These are phyloP conservation scores for Apiospora malaysiana DNA, from an alignment of 2,329 filamentous ascomycete species.

Conservation along the genomic window DNA sequence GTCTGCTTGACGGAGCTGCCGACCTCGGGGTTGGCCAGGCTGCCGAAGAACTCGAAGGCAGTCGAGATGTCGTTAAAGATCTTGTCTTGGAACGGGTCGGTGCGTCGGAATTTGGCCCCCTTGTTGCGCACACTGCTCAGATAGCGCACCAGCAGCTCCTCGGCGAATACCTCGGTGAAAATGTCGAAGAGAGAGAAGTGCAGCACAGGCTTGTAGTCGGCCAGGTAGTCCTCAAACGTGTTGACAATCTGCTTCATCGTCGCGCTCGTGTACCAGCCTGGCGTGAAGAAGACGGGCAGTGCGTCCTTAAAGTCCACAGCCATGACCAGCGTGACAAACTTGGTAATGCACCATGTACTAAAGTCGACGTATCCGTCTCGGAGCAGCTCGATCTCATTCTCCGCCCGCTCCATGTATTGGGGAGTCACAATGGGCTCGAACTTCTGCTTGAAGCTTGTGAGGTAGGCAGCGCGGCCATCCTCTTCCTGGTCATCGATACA, in stretches of 20 bases:
- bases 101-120: slow-evolving; percentile 83
- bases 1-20: slow-evolving; percentile 80
- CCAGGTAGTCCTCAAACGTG: slow-evolving; percentile 93
- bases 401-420: slow-evolving; percentile 77
- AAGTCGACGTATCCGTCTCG: slow-evolving; percentile 95
- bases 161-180: slow-evolving; percentile 89
- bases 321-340: slow-evolving; percentile 89
- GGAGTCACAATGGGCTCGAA: slow-evolving; percentile 82
- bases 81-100: slow-evolving; percentile 89
- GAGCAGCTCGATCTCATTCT: slow-evolving; percentile 74
- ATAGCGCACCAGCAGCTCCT: slow-evolving; percentile 88
- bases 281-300: slow-evolving; percentile 88
- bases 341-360: slow-evolving; percentile 87
- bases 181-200: slow-evolving; percentile 90
- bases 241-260: slow-evolving; percentile 93
- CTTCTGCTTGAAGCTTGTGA: slow-evolving; percentile 84
- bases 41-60: slow-evolving; percentile 87
- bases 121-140: slow-evolving; percentile 86
- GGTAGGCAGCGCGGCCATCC: slow-evolving; percentile 76
- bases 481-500: slow-evolving; percentile 94
- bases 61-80: slow-evolving; percentile 91
- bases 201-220: slow-evolving; percentile 83
- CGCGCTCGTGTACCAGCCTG: slow-evolving; percentile 83
- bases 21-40: slow-evolving; percentile 73
- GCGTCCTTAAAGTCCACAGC: slow-evolving; percentile 85